Base-by-base conservation (phyloP, 768 basidiomycete species). In the Amanita jacksonii region DNA sequence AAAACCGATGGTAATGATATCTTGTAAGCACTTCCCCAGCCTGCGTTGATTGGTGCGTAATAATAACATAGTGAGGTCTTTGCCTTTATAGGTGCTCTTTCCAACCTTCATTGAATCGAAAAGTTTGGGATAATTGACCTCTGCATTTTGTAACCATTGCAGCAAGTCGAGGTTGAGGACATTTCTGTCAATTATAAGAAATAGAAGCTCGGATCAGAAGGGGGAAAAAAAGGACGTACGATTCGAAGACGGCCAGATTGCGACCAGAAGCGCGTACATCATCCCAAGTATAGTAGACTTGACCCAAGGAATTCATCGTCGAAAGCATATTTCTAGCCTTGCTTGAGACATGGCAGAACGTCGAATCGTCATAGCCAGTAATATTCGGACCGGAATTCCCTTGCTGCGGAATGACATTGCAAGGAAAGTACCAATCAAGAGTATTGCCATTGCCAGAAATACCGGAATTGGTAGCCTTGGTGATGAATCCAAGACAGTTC, bases 381-480 rank as follows among this genome's bases (percentile, higher is more conserved):
- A 73, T 49, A 59, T 97, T 93, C 49, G 70, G 68, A 1, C 70
- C 65, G 3, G 66, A 64, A 8, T 59, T 77, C 4, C 81, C 79
- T 51, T 69, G 70, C 63, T 93, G 92, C 52, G 78, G 73, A 66
- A 72, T 84, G 35, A 94, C 64, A 56, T 99, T 98, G 71, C 96
- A 99, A 1, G 96, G 96, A 64, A 98, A 96, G 61, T 97, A 97
- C 93, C 93, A 98, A 49, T 88, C 85, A 54, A 91, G 62, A 37
- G 67, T 57, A 39, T 67, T 63, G 24, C 78, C 77, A 5, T 58
- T 72, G 25, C 77, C 75, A 3, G 77, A 69, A 54, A 97, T 94
- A 44, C 72, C 74, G 5, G 85, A 85, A 35, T 74, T 79, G 22
- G 69, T 52, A 5, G 86, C 75, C 51, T 79, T 77, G 3, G 76